Evolutionary conservation across 805 yeast genomes (phyloP).

Genomic region (Kazachstania taianensis): DNA sequence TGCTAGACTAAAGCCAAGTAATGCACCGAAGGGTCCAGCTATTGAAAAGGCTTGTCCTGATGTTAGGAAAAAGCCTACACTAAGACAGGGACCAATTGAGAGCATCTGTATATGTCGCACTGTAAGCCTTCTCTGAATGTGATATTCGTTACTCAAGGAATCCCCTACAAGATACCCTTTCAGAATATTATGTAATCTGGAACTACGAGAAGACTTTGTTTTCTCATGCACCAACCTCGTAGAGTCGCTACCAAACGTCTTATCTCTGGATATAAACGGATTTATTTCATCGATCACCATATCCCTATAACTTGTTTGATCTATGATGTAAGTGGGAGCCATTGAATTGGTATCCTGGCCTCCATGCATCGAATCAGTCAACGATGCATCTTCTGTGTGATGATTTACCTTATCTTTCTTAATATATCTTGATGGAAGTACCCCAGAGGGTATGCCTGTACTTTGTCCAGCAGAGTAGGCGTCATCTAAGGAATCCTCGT

Average conservation of each 20-base stretch:
- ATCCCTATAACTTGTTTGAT: constrained; percentile 16
- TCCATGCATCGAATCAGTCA: neutral
- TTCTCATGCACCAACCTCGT: too few species aligned
- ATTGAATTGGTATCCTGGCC: neutral
- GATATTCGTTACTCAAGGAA: constrained; percentile 29
- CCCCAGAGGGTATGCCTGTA: neutral
- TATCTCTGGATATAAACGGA: neutral
- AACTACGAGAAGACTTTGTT: too few species aligned
- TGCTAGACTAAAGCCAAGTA: constrained; percentile 52
- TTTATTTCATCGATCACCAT: constrained; percentile 14
- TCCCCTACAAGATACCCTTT: neutral
- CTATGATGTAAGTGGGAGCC: constrained; percentile 11
- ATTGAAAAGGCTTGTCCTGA: constrained; percentile 44
- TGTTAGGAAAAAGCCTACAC: constrained; percentile 55
- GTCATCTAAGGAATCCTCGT: constrained; percentile 10
- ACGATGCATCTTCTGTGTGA: neutral
- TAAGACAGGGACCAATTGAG: constrained; percentile 57
- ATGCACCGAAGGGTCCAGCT: constrained; percentile 46
- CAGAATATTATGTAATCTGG: neutral
- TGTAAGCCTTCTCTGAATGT: constrained; percentile 38
- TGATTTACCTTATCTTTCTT: too few species aligned
- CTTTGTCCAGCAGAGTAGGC: constrained; percentile 8
- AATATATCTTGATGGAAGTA: neutral
- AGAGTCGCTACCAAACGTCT: too few species aligned
- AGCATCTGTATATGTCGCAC: constrained; percentile 53